Conservation (phyloP, 164 flowering plant genomes). For the Euptelea pleiosperma region DNA sequence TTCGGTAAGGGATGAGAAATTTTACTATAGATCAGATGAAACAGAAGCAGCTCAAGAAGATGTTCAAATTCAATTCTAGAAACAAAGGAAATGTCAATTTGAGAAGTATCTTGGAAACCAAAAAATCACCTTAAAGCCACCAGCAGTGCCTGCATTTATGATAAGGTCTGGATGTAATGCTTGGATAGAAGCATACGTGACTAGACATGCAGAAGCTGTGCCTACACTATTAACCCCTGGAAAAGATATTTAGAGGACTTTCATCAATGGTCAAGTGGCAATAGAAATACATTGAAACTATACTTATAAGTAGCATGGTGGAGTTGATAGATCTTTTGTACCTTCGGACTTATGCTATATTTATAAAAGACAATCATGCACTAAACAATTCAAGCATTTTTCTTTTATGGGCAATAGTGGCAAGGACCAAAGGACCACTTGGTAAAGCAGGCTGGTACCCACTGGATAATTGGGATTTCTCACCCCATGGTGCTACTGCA, state of each 20-base stretch:
- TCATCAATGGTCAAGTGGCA: not conserved
- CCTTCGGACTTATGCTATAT: not conserved
- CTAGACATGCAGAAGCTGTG: conserved; percentile 86
- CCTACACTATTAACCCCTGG: conserved; percentile 94
- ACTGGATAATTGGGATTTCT: too few relatives aligned
- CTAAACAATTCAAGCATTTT: not conserved
- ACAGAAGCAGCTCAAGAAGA: too few relatives aligned
- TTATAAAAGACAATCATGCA: not conserved
- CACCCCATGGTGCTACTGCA: too few relatives aligned
- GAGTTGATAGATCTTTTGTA: not conserved
- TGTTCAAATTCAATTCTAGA: too few relatives aligned
- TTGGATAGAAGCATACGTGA: conserved; percentile 87
- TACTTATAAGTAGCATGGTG: not conserved
- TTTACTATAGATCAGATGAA: not conserved
- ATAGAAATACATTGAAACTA: not conserved
- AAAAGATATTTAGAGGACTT: conserved; percentile 3
- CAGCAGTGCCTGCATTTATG: conserved; percentile 98
- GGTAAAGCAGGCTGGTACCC: too few relatives aligned
- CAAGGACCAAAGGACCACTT: too few relatives aligned
- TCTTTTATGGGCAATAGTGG: too few relatives aligned
- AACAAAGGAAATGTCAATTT: too few relatives aligned
- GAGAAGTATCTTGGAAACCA: too few relatives aligned
- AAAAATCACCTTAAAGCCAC: conserved; percentile 99
- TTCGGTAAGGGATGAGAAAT: too few relatives aligned
- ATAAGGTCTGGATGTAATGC: conserved; percentile 88